These are phyloP conservation scores for Phytophthora cajani DNA, from an alignment of 352 stramenopile genomes.

Conservation along the genomic window DNA sequence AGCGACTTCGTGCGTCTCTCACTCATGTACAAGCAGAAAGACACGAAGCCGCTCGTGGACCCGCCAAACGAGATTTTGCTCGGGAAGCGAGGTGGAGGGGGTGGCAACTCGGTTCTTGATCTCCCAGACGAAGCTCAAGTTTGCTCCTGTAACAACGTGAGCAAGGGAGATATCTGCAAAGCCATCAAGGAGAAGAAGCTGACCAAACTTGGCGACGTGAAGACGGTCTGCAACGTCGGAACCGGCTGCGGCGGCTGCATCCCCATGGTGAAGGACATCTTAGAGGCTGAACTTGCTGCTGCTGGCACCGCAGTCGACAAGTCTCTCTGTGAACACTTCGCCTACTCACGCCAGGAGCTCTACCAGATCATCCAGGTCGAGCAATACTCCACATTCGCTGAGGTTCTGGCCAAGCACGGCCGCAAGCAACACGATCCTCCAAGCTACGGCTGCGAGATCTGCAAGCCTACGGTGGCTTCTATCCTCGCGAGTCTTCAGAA, in stretches of 20 bases:
- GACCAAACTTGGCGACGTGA: slow-evolving; percentile 76
- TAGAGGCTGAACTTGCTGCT: slow-evolving; percentile 84
- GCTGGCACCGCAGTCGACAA: slow-evolving; percentile 90
- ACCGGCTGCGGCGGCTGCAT: slow-evolving; percentile 93
- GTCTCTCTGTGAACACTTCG: slow-evolving; percentile 92
- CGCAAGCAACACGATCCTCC: slow-evolving; percentile 46
- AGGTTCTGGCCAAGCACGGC: slow-evolving; percentile 86
- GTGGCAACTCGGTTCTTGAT: slow-evolving; percentile 50
- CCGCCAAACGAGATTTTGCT: slow-evolving; percentile 66
- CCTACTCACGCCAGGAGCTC: slow-evolving; percentile 89
- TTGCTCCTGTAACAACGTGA: slow-evolving; percentile 95
- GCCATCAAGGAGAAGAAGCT: slow-evolving; percentile 82
- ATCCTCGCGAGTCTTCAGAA: slow-evolving; percentile 93
- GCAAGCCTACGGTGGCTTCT: slow-evolving; percentile 90
- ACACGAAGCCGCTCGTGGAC: slow-evolving; percentile 59
- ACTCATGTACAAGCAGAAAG: slow-evolving; percentile 61
- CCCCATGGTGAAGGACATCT: slow-evolving; percentile 89
- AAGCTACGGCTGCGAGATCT: slow-evolving; percentile 91
- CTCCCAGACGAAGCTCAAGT: slow-evolving; percentile 86
- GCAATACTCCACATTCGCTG: slow-evolving; percentile 87
- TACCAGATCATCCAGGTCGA: slow-evolving; percentile 89
- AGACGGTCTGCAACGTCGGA: slow-evolving; percentile 87
- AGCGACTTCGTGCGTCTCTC: slow-evolving; percentile 87
- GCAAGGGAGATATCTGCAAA: slow-evolving; percentile 76
- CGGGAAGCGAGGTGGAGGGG: slow-evolving; percentile 44